Evolutionary conservation across 371 early-diverging fungal genomes (phyloP), one percentile per base, ranked within the genome.

Genomic region (Haplosporangium sp.): DNA sequence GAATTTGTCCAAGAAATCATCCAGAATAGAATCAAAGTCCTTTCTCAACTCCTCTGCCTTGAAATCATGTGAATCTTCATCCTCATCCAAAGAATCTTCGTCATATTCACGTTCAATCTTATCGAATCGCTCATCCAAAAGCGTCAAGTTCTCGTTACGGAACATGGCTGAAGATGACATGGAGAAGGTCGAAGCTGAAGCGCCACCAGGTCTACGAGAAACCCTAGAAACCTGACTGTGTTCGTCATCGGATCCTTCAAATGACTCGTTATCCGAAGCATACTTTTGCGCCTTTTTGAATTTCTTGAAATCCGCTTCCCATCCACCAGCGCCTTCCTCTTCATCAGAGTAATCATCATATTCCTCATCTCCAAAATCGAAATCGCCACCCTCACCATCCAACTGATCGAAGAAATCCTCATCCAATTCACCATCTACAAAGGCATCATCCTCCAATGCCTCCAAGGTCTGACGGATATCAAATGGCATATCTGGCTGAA

Each of bases 61-160:
- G 19, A 74, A 68, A 27, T 76, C 83, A n/a, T 77, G 75, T n/a
- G 84, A 85, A 13, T 91, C 90, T 20, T 89, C 88, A 17, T 94
- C 93, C 1, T 90, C 90, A 71, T 94, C 95, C 50, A 77, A 82
- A 15, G 85, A 83, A 44, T 77, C 65, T n/a, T 87, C 85, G 45
- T 90, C 90, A 76, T 96, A 94, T 71, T 94, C 94, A 48, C 85
- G 88, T 72, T 92, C 91, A 70, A 94, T 85, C 86, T 90, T 86
- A 74, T 98, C 98, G 84, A 97, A 98, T 63, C 93, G 93, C 70
- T 97, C 96, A 86, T 98, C 98, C 62, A 98, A 78, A 34, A 95
- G 84, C 6, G 93, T 92, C 58, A 97, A 87, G 72, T 95, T 92
- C 40, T 91, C 88, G 79, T 96, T 97, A 83, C 98, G 93, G 84